phyloP scores from a whole-genome alignment of 805 yeast species.

The Lachancea nothofagi region DNA sequence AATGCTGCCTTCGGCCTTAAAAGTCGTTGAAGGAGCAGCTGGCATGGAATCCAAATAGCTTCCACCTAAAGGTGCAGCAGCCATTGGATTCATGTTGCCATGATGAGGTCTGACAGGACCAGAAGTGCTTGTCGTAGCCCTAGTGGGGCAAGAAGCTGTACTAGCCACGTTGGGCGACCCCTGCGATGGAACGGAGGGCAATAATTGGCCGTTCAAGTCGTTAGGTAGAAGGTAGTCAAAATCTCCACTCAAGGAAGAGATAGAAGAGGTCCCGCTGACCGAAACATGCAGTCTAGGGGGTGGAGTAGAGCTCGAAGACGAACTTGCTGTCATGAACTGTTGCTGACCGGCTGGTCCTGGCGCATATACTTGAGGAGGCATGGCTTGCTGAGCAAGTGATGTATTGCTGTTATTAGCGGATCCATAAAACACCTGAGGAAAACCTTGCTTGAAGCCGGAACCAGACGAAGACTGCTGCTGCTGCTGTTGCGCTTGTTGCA shows the following conservation, averaged over 20 bases:
- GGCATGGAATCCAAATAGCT: constrained; percentile 7
- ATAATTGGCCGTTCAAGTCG: constrained; percentile 13
- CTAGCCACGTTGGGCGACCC: neutral
- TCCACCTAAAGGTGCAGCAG: constrained; percentile 1
- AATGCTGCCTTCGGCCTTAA: neutral
- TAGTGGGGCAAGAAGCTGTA: neutral
- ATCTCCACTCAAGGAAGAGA: constrained; percentile 15
- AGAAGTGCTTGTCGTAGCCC: neutral
- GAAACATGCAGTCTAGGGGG: constrained; percentile 22
- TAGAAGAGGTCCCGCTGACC: constrained; percentile 17
- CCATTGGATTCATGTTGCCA: neutral
- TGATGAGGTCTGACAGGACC: neutral
- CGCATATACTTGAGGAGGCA: constrained; percentile 5
- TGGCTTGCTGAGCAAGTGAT: constrained; percentile 6
- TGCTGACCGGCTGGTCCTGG: constrained; percentile 2
- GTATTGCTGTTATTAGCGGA: constrained; percentile 11
- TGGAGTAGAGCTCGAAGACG: constrained; percentile 14
- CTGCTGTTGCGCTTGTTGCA: constrained; percentile 9
- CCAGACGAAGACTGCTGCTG: neutral
- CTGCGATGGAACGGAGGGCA: constrained; percentile 3
- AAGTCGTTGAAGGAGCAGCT: constrained; percentile 3
- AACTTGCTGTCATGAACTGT: constrained; percentile 11
- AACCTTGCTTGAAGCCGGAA: constrained; percentile 7
- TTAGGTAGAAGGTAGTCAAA: constrained; percentile 15
- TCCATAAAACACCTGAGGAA: constrained; percentile 9